Base-by-base conservation (phyloP, 441 rosid genomes). In the Manihot esculenta region DNA sequence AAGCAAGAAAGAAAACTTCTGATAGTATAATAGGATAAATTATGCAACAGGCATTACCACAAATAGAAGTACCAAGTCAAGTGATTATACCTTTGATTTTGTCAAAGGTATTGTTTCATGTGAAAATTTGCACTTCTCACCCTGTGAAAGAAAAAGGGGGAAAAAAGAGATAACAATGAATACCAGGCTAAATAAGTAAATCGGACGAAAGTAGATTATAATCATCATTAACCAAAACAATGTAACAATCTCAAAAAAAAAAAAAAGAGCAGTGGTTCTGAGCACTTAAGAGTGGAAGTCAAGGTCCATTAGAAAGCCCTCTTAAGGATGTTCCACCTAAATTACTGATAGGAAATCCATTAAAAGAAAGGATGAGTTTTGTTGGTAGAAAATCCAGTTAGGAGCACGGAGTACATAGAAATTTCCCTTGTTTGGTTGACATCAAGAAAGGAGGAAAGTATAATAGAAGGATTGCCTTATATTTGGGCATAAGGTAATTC, bases 121-220 rank as follows among this genome's bases (percentile, higher is more conserved):
- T 51, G 99, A 94, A 79, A 83, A 94, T 68, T 85, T 90, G 89
- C 99, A 94, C 55, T 90, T 76, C 47, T 89, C 88, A 66, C 94
- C 99, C 97, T 94, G 89, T 69, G 8, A 71, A 42, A 71, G 38
- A 49, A 73, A 47, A 35, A 70, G 73, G 17, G 66, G 38, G 44
- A 65, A 59, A 66, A 67, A 18, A 62, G 21, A 33, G 24, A 51
- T 62, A 30, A 72, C 9, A 65, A 30, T 49, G 60, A 74, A 68
- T n/a, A 41, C 45, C 53, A 14, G 45, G 51, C 13, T 24, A 44
- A 69, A 64, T 17, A 17, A 76, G 17, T 33, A 27, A 41, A 74
- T 53, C 7, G 60, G 18, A 54, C 65, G 53, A 20, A 62, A 41
- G 59, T 21, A 24, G 55, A 68, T n/a, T 13, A 63, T 5, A 24